Conservation (phyloP, 768 basidiomycete species). For the Leccinum imitatum region DNA sequence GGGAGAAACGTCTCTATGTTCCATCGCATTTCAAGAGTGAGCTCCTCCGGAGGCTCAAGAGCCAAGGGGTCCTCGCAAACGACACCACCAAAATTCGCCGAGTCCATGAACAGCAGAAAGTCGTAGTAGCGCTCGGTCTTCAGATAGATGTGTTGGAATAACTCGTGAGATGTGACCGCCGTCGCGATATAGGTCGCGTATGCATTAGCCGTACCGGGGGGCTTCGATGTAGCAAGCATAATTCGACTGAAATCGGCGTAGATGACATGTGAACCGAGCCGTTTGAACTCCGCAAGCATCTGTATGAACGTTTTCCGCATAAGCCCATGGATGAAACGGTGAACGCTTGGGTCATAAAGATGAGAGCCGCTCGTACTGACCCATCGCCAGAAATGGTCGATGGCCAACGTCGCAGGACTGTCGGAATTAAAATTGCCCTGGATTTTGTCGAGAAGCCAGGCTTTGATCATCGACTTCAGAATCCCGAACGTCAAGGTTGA, state of each 20-base stretch:
- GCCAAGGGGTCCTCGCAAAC: conserved; percentile 80
- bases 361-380: conserved; percentile 80
- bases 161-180: conserved; percentile 90
- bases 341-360: conserved; percentile 90
- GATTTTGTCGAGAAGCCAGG: conserved; percentile 88
- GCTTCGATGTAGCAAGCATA: conserved; percentile 91
- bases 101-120: conserved; percentile 93
- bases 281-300: conserved; percentile 92
- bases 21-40: conserved; percentile 84
- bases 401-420: conserved; percentile 64
- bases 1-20: conserved; percentile 92
- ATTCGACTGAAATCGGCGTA: conserved; percentile 93
- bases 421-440: conserved; percentile 62
- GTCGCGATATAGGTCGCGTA: conserved; percentile 95
- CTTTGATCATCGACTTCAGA: conserved; percentile 83
- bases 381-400: conserved; percentile 99
- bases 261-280: conserved; percentile 89
- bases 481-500: conserved; percentile 85
- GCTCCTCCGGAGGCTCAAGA: conserved; percentile 62
- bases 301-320: conserved; percentile 99
- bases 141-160: conserved; percentile 92
- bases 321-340: conserved; percentile 89
- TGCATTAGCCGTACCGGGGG: conserved; percentile 91
- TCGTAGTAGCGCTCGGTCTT: conserved; percentile 89
- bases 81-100: conserved; percentile 87